phyloP scores from a whole-genome alignment of 331 rosid species.

The Ulmus americana region DNA sequence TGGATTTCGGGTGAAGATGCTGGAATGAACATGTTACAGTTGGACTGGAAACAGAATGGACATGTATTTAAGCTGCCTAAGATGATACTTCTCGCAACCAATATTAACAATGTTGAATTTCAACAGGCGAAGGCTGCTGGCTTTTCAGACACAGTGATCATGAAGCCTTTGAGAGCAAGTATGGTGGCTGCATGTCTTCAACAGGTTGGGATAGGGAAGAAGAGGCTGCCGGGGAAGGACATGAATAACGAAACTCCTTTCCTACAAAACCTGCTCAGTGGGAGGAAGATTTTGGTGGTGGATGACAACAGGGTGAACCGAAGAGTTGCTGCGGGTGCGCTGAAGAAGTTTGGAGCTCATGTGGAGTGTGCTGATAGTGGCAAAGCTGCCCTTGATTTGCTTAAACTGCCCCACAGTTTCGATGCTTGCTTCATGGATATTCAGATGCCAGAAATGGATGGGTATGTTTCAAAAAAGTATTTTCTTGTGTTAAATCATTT shows the following conservation, averaged over 20 bases:
- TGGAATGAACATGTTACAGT: conserved; percentile 36
- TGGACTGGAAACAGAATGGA: conserved; percentile 68
- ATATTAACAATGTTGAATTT: conserved; percentile 49
- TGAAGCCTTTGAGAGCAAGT: conserved; percentile 94
- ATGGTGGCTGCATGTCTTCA: conserved; percentile 99
- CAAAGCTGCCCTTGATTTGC: conserved; percentile 72
- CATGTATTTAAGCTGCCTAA: conserved; percentile 51
- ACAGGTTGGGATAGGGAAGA: conserved; percentile 79
- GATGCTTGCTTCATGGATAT: conserved; percentile 99
- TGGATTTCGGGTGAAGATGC: conserved; percentile 70
- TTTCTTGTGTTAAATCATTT: not conserved
- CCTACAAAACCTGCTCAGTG: conserved; percentile 60
- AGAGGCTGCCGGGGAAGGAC: conserved; percentile 62
- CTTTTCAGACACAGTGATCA: conserved; percentile 81
- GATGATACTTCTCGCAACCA: conserved; percentile 81
- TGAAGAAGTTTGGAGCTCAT: conserved; percentile 81
- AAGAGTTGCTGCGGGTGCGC: conserved; percentile 91
- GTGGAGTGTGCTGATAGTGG: conserved; percentile 88
- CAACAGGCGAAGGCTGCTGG: conserved; percentile 70
- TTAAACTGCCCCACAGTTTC: conserved; percentile 70
- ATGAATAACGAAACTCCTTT: conserved; percentile 48
- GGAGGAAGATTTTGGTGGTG: conserved; percentile 82
- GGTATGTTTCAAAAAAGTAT: conserved; percentile 39
- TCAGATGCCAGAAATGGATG: conserved; percentile 99
- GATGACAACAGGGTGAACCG: conserved; percentile 85